Conservation (phyloP, 2,329 filamentous ascomycete species). For the Apiospora aurea region DNA sequence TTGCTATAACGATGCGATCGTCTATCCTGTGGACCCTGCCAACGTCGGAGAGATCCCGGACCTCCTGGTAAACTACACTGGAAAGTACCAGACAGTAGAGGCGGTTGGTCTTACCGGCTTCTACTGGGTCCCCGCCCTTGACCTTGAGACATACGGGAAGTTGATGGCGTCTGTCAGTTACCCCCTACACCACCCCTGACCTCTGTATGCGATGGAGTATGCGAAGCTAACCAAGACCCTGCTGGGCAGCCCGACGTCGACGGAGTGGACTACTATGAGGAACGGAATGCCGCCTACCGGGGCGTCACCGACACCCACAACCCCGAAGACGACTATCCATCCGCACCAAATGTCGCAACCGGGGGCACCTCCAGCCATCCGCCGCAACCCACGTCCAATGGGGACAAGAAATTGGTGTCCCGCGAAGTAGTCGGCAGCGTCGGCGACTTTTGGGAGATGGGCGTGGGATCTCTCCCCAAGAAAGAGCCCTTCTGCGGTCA, state of each 20-base stretch:
- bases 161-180: not conserved
- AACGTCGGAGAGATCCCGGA: constrained; percentile 8
- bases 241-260: not conserved
- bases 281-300: not conserved
- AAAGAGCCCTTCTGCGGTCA: not conserved
- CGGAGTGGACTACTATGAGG: not conserved
- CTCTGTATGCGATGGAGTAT: no score
- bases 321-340: no score
- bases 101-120: not conserved
- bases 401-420: no score
- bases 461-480: not conserved
- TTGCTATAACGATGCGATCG: not conserved
- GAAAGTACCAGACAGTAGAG: not conserved
- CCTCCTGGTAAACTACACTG: not conserved
- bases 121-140: not conserved
- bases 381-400: no score
- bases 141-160: not conserved
- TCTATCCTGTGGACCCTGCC: not conserved
- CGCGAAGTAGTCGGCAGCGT: no score
- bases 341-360: no score
- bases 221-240: not conserved
- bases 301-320: no score
- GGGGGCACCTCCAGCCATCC: no score
- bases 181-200: not conserved
- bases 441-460: not conserved